A percentile compares a stretch with the other conserved stretches of the same genome.
These are phyloP conservation scores for Chrysanthemum makinoi DNA, from an alignment of 129 eudicot species.

Conservation along the genomic window DNA sequence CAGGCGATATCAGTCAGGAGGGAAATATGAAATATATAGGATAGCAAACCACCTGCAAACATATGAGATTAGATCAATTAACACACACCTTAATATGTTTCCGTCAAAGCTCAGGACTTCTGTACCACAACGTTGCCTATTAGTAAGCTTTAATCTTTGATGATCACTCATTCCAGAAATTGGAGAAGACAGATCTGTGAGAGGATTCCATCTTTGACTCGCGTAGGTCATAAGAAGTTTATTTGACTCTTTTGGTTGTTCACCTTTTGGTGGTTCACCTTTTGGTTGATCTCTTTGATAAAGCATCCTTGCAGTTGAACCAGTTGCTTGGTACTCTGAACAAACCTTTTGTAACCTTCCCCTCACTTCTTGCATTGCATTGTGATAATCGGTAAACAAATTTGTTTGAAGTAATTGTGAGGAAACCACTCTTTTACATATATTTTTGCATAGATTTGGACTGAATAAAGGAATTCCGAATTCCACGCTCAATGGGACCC, in stretches of 20 bases:
- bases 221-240: constrained; percentile 86
- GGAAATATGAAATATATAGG: not conserved
- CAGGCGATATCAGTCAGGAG: not conserved
- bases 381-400: constrained; percentile 66
- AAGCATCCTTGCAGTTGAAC: constrained; percentile 82
- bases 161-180: constrained; percentile 76
- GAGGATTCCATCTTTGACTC: constrained; percentile 95
- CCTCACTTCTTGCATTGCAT: constrained; percentile 91
- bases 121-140: constrained; percentile 73
- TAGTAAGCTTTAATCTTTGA: constrained; percentile 74
- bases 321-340: constrained; percentile 83
- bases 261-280: constrained; percentile 20
- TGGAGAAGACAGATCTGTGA: constrained; percentile 89
- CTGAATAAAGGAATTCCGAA: constrained; percentile 92
- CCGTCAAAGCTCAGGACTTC: constrained; percentile 99
- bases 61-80: constrained; percentile 8
- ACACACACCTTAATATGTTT: constrained; percentile 68
- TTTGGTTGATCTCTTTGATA: constrained; percentile 85
- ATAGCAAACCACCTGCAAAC: constrained; percentile 9
- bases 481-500: constrained; percentile 88
- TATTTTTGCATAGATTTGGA: constrained; percentile 76
- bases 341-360: constrained; percentile 67
- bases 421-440: constrained; percentile 77
- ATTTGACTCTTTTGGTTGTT: constrained; percentile 29
- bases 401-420: constrained; percentile 86